Base-by-base conservation (phyloP, 2,329 filamentous ascomycete species). In the Pseudomassariella vexata region DNA sequence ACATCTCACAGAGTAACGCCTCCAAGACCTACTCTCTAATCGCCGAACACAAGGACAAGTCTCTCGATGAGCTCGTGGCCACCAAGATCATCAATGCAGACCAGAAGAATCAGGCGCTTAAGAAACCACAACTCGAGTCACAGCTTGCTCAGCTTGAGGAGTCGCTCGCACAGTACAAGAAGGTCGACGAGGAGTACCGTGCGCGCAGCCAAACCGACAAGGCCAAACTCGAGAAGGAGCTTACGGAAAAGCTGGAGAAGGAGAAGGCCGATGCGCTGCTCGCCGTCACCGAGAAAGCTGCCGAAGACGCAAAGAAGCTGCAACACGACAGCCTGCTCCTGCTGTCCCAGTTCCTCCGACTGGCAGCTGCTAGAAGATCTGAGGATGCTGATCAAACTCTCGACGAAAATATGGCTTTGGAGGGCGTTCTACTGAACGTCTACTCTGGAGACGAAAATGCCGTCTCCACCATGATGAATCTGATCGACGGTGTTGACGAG, bases 331-430 rank as follows among this genome's bases (percentile, higher is more conserved):
- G 76, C 52, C 65, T 92, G 24, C 65, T 89, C 28, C 67, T 77
- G 17, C 65, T 92, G 42, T 86, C 85, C 5, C 82, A 87, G 54
- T 94, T 92, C 66, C 65, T 92, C 42, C 78, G 83, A 44, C 73
- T 88, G 22, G 85, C 85, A 38, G 85, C 85, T 36, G 79, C 84
- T 47, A 78, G 85, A 44, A 75, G 84, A 47, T 70, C 76, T 14
- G 80, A 85, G 51, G 83, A 84, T 42, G 73, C 66, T 34, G 73
- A 83, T 46, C 70, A 74, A 28, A 61, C 66, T 24, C 57, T 71
- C 5, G 83, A 88, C 36, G 83, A 90, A 63, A 86, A 80, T 59
- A 78, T 79, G 59, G 86, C 85, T 21, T 79, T 92, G 38, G 85
- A 94, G 61, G 85, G 85, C 32, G 79, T 86, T 20, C 68, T 94